Base-by-base conservation (phyloP, 1,284 basidiomycete species). In the Tylopilus sp. region DNA sequence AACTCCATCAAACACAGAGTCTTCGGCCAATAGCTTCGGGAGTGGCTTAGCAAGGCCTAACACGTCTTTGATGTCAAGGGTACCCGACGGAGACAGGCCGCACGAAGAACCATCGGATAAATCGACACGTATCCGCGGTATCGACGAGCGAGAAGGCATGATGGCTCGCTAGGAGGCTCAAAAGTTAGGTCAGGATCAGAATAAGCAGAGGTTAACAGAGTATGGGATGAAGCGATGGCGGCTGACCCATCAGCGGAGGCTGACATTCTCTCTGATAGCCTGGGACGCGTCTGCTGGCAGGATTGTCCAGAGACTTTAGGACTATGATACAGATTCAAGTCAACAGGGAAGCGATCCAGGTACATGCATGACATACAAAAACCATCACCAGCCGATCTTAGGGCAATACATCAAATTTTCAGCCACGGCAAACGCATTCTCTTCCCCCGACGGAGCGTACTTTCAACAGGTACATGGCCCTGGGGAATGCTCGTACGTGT, bases 351-450 rank as follows among this genome's bases (percentile, higher is more conserved):
- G 41, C 16, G 21, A 53, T 43, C 50, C 44, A 48, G 38, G 57
- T 59, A 63, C 64, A 65, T 44, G 46, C n/a, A 41, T 42, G 50
- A 65, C 58, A 59, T 59, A 66, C 63, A 49, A 42, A 45, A 48
- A 52, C 29, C 46, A 51, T 39, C 18, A 37, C 44, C 45, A 31
- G 23, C 30, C 11, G 2, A 48, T 46, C 44, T 21, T 23, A 49
- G 28, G 41, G 33, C 7, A 30, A 42, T 55, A 63, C 30, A 51
- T 65, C 51, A 69, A 28, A 65, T 52, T 54, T 54, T 68, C 45
- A 66, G 41, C 64, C 67, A 69, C 36, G 60, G 59, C 10, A 69
- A 49, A 49, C 62, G 64, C 30, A 58, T 52, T 41, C 64, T 65
- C 56, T 64, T 67, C 31, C 61, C 62, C 42, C 55, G 66, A 45